Base-by-base conservation (phyloP, 177 flowering plant species). In the Vitis hybrid region DNA sequence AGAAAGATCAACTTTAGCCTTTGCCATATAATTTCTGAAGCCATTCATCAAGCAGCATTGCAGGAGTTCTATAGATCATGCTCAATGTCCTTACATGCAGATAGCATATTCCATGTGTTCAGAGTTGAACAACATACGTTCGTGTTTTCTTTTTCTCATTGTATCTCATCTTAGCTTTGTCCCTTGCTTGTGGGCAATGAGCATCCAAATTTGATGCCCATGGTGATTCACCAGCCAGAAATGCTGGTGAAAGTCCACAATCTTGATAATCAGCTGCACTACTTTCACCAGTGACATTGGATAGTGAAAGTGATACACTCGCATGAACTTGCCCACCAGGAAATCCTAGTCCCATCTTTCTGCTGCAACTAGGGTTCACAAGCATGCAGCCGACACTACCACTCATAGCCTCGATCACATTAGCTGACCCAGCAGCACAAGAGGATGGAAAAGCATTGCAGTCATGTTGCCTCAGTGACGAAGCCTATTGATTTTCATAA, bases 121-220 rank as follows among this genome's bases (percentile, higher is more conserved):
- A 12, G 21, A 39, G 52, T 19, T 17, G 60, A 69, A 59, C 39
- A 0, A 77, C 89, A 12, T 80, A 91, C 93, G 65, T 81, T 56
- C 97, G 71, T 15, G 81, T 86, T 75, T 88, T 90, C 90, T 88
- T 92, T 72, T 92, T 89, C 70, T 90, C 93, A 4, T 85, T 83
- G 86, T 92, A 92, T 85, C 95, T 78, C 90, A 88, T 84, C 83
- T 82, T 85, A 15, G 97, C 95, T 65, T 84, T 81, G 58, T 85
- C 85, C 71, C 97, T 86, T 58, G 89, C 87, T 62, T 85, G 85
- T 32, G 91, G 93, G 71, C 80, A 75, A 51, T 78, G 68, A 60
- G 76, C 69, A 62, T 88, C 92, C 62, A 84, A 13, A 65, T 60
- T 83, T 19, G 88, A 70, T 15, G 86, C 89, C 97, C 95, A 85